Evolutionary conservation across 192 early-diverging fungal species (phyloP).

Genomic region (Backusella morwellensis): DNA sequence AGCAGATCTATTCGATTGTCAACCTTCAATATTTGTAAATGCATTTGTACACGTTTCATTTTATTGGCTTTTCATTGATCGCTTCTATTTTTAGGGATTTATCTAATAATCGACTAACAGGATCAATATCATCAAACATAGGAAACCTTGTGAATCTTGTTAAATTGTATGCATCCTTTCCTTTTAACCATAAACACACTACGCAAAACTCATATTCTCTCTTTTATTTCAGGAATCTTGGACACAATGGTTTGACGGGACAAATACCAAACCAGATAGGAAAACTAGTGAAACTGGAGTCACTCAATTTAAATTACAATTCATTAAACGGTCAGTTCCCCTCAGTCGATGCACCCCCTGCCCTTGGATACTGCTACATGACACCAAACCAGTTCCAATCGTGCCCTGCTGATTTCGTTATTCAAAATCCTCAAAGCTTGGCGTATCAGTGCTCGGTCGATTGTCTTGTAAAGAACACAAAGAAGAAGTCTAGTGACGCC

Average conservation of each 20-base stretch:
- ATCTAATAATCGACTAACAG: constrained; percentile 35
- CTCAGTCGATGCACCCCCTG: constrained; percentile 21
- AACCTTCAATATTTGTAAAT: constrained; percentile 33
- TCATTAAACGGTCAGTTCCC: constrained; percentile 32
- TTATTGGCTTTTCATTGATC: neutral
- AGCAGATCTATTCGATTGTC: constrained; percentile 15
- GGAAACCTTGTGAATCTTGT: constrained; percentile 30
- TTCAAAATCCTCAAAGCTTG: constrained; percentile 21
- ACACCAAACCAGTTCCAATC: constrained; percentile 31
- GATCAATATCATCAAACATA: constrained; percentile 21
- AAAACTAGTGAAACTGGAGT: constrained; percentile 13
- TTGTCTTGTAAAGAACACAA: constrained; percentile 11
- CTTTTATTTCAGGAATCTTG: constrained; percentile 13
- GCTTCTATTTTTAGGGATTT: constrained; percentile 26
- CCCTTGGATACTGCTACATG: constrained; percentile 26
- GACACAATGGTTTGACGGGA: constrained; percentile 26
- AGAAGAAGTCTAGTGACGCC: neutral
- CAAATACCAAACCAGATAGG: constrained; percentile 22
- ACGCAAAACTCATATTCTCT: neutral
- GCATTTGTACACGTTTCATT: neutral
- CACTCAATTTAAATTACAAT: constrained; percentile 30
- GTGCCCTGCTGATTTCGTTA: constrained; percentile 19
- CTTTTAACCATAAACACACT: neutral
- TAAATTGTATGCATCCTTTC: constrained; percentile 25
- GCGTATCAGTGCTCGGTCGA: constrained; percentile 34